phyloP scores from a whole-genome alignment of 805 yeast species.

The Millerozyma miso region DNA sequence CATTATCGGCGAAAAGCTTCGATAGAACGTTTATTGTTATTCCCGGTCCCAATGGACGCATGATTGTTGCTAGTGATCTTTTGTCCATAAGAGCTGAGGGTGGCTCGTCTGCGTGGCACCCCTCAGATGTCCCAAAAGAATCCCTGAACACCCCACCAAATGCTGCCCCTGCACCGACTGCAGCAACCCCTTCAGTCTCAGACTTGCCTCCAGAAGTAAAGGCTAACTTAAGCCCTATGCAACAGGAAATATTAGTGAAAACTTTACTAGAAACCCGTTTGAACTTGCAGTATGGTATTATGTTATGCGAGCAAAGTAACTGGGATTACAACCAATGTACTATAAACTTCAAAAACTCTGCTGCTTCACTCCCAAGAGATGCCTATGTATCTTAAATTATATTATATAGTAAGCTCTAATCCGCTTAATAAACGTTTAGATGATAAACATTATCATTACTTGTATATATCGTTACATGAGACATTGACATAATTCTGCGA shows the following conservation, averaged over 20 bases:
- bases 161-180: constrained; percentile 7
- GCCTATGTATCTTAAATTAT: constrained; percentile 20
- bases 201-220: constrained; percentile 56
- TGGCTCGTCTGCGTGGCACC: constrained; percentile 23
- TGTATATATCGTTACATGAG: no score
- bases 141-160: constrained; percentile 12
- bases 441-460: not conserved
- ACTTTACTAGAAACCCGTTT: constrained; percentile 70
- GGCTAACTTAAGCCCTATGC: constrained; percentile 47
- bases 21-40: constrained; percentile 83
- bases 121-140: constrained; percentile 8
- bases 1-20: constrained; percentile 65
- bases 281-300: constrained; percentile 70
- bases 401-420: not conserved
- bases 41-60: constrained; percentile 60
- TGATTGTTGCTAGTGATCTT: constrained; percentile 85
- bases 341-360: constrained; percentile 65
- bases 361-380: constrained; percentile 43
- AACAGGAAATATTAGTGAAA: constrained; percentile 60
- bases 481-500: no score
- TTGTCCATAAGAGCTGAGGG: constrained; percentile 62
- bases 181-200: constrained; percentile 21
- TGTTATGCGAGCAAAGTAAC: constrained; percentile 83
- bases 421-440: not conserved
- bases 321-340: constrained; percentile 76